phyloP scores from a whole-genome alignment of 306 rosid genomes.

The Vigna nakashimae region DNA sequence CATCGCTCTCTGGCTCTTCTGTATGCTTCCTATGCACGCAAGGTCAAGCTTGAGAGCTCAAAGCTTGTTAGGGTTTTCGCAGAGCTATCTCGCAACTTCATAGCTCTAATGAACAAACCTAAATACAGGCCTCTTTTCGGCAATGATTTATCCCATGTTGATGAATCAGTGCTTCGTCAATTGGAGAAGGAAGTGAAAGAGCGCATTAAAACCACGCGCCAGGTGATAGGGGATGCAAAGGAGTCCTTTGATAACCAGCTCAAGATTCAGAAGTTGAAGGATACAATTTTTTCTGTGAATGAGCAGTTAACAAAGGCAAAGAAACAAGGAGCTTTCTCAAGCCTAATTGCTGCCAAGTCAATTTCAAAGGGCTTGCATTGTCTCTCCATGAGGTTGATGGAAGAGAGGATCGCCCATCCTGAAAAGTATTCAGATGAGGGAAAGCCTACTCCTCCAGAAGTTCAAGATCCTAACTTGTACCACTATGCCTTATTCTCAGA shows the following conservation, averaged over 20 bases:
- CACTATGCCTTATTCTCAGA: conserved; percentile 87
- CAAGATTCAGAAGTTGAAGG: conserved; percentile 93
- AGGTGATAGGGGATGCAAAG: conserved; percentile 82
- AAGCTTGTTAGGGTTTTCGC: conserved; percentile 85
- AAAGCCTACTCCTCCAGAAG: conserved; percentile 59
- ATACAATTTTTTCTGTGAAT: conserved; percentile 83
- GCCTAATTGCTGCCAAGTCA: conserved; percentile 86
- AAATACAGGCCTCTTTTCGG: conserved; percentile 57
- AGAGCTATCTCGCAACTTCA: conserved; percentile 75
- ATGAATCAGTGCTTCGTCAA: conserved; percentile 73
- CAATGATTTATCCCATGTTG: conserved; percentile 62
- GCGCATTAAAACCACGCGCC: conserved; percentile 78
- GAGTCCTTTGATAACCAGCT: conserved; percentile 93
- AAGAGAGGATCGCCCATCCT: conserved; percentile 74
- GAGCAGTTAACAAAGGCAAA: conserved; percentile 86
- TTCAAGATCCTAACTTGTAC: conserved; percentile 77
- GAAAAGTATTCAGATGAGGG: conserved; percentile 71
- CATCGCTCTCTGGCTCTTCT: conserved; percentile 76
- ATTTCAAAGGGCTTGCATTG: conserved; percentile 84
- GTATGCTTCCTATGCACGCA: conserved; percentile 83
- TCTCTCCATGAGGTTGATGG: conserved; percentile 77
- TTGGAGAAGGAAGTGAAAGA: conserved; percentile 95
- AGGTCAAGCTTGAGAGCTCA: conserved; percentile 89
- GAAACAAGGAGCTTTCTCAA: conserved; percentile 96
- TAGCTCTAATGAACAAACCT: conserved; percentile 75